Conservation (phyloP, 768 basidiomycete genomes). For the Hericium coralloides region DNA sequence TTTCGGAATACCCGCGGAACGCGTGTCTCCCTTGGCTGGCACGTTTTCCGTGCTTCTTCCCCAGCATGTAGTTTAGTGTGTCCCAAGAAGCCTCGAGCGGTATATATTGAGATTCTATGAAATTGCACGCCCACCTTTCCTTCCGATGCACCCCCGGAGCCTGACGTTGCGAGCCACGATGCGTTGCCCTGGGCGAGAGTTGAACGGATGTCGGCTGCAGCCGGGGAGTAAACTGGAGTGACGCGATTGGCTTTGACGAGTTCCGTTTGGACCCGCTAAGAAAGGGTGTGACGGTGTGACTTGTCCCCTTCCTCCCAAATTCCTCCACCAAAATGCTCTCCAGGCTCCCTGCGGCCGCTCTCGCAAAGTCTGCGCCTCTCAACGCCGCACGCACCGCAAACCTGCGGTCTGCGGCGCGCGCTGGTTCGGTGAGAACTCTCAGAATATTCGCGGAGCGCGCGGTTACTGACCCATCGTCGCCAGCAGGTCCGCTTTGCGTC, state of each 20-base stretch:
- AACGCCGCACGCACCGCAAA: slow-evolving; percentile 37
- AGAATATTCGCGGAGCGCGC: slow-evolving; percentile 1
- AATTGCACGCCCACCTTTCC: too few species aligned
- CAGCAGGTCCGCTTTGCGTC: slow-evolving; percentile 67
- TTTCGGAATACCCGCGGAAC: too few species aligned
- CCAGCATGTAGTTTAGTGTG: too few species aligned
- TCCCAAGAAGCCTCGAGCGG: too few species aligned
- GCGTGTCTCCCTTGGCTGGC: too few species aligned
- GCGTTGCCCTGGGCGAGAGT: too few species aligned
- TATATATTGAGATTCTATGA: too few species aligned
- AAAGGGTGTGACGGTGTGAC: slow-evolving; percentile 34
- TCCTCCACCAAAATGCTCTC: slow-evolving; percentile 61
- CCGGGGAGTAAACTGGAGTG: not conserved
- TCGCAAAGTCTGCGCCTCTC: slow-evolving; percentile 46
- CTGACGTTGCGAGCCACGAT: too few species aligned
- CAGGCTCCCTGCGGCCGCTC: slow-evolving; percentile 70
- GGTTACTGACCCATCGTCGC: slow-evolving; percentile 17
- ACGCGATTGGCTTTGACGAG: not conserved
- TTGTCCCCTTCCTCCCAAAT: slow-evolving; percentile 32
- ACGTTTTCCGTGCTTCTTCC: too few species aligned
- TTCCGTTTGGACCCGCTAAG: slow-evolving; percentile 8
- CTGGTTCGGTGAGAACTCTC: slow-evolving; percentile 35
- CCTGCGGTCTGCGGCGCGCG: slow-evolving; percentile 34
- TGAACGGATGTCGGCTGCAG: not conserved
- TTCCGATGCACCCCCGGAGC: too few species aligned